Evolutionary conservation across 2,329 filamentous ascomycete species (phyloP), one percentile per base, ranked within the genome.

Genomic region (Ophiostoma tasmaniense): DNA sequence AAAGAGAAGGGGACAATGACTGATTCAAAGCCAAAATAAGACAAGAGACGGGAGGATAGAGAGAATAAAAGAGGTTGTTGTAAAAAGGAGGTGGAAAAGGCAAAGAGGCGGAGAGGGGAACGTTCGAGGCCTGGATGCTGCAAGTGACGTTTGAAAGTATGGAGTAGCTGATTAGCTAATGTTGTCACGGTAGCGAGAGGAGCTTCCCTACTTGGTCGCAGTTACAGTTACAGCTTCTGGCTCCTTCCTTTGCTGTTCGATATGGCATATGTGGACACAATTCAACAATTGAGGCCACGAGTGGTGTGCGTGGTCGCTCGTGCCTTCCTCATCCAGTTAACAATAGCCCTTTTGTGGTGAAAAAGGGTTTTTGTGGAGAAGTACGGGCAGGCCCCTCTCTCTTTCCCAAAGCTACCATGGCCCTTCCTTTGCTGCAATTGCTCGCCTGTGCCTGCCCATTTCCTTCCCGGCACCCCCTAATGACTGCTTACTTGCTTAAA

Each of bases 231-330:
- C 28, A 35, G 59, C 59, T 62, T 62, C 14, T 61, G 30, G 61
- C 61, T 37, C 61, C 61, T 64, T 35, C 50, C 45, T 11, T 52
- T 52, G 45, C 45, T 52, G 45, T 10, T n/a, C 14, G 55, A 28
- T 61, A 45, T 55, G 50, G 55, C 25, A 64, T 35, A 37, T 64
- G 35, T 65, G 64, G 64, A 65, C 64, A 65, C 64, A 65, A 39
- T 45, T 65, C 64, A 65, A 45, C 64, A 65, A 62, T 62, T 64
- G 61, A 64, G 61, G 61, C 61, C 61, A 37, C 59, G 20, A 37
- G 61, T 64, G 61, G 61, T 64, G 61, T 64, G 61, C 61, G 61
- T 64, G 33, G 61, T 64, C 61, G 61, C 61, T 64, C 61, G 61
- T 64, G 61, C 61, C 33, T 64, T 64, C 33, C 59, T 8, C 30